phyloP scores from a whole-genome alignment of 2,329 filamentous ascomycete species.

The Aspergillus sp. region DNA sequence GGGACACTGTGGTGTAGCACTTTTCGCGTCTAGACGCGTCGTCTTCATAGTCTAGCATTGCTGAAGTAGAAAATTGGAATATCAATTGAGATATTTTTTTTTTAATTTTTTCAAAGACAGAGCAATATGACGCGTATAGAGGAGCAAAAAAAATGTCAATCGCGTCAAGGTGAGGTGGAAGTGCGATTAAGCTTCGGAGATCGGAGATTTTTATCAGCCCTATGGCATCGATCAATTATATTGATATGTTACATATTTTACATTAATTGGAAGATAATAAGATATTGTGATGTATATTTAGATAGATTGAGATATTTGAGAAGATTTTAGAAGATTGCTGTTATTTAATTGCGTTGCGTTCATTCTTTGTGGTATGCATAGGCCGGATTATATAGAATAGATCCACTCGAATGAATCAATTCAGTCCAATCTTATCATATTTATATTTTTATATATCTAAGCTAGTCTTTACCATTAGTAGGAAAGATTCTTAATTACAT shows the following conservation, averaged over 20 bases:
- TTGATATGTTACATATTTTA: slow-evolving; percentile 8
- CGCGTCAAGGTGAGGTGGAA: not conserved
- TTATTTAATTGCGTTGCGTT: too few relatives aligned
- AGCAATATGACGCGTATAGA: not conserved
- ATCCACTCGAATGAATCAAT: not conserved
- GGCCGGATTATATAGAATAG: too few relatives aligned
- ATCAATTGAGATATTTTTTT: too few relatives aligned
- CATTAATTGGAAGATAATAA: not conserved
- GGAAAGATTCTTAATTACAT: too few relatives aligned
- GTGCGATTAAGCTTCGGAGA: slow-evolving; percentile 8
- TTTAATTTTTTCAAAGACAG: too few relatives aligned
- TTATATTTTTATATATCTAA: not conserved
- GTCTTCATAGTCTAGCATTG: slow-evolving; percentile 43
- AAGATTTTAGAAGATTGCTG: too few relatives aligned
- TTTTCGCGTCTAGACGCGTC: slow-evolving; percentile 45
- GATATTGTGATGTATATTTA: too few relatives aligned
- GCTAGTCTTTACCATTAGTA: too few relatives aligned
- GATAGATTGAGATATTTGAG: too few relatives aligned
- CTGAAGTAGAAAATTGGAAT: not conserved
- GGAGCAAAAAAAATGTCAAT: not conserved
- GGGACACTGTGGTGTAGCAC: slow-evolving; percentile 69
- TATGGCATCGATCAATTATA: slow-evolving; percentile 10
- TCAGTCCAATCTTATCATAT: not conserved
- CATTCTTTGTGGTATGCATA: too few relatives aligned
- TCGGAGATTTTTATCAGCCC: slow-evolving; percentile 1